Conservation (phyloP, 75 land plant species). For the Pinus tabuliformis region DNA sequence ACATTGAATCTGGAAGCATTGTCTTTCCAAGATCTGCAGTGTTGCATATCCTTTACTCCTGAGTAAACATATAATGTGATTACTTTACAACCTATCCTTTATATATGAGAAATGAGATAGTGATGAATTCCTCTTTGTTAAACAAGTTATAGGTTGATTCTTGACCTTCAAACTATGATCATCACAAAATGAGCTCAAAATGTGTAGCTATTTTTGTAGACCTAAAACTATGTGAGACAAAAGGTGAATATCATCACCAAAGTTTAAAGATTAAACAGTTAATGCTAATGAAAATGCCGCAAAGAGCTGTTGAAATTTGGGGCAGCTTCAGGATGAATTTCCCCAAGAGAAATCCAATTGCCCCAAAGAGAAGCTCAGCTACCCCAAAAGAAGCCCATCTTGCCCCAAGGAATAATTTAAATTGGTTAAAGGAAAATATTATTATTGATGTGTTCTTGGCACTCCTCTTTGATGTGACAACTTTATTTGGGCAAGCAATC, state of each 20-base stretch:
- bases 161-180: neutral
- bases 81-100: neutral
- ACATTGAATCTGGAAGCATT: neutral
- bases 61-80: neutral
- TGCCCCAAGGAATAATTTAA: too few relatives aligned
- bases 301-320: neutral
- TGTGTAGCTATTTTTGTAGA: neutral
- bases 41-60: constrained; percentile 2
- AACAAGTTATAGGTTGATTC: neutral
- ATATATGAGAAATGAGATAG: neutral
- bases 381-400: too few relatives aligned
- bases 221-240: neutral
- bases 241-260: neutral
- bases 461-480: too few relatives aligned
- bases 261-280: neutral
- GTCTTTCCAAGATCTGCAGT: neutral
- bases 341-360: too few relatives aligned
- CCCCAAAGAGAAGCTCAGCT: too few relatives aligned
- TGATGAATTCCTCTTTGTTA: neutral
- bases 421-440: too few relatives aligned
- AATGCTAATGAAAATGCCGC: neutral
- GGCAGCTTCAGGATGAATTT: too few relatives aligned
- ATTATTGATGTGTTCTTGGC: too few relatives aligned
- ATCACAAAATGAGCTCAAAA: neutral
- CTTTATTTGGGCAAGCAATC: too few relatives aligned